Evolutionary conservation across 805 yeast species (phyloP), one percentile per base, ranked within the genome.

Genomic region (Ogataea zsoltii): DNA sequence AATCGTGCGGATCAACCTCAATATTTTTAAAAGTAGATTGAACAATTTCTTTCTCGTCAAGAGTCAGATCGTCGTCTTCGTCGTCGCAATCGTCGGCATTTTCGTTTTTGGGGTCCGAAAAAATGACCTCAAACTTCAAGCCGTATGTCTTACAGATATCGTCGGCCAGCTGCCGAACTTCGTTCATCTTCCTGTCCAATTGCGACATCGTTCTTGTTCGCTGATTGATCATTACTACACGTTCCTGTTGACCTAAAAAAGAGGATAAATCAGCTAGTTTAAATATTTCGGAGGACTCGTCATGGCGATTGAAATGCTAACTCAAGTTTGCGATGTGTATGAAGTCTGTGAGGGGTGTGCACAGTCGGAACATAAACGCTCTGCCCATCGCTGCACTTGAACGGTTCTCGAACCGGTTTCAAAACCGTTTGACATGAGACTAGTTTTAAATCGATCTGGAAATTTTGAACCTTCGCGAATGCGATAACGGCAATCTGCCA

Each of bases 1-100:
- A 40, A 33, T 58, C 53, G 2, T 38, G 32, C 9, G 62, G 53
- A 38, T 56, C 45, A 6, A 63, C 38, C 1, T 38, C 41, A 13
- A 51, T 46, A 30, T 40, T 42, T 30, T 46, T 53, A 42, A 38
- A 55, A 4, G 57, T 51, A 5, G 50, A 32, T 23, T 44, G 51
- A 3, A 45, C 39, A 7, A 48, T 30, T 13, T 46, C 37, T 11
- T 33, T 36, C 14, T 48, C 52, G 11, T 47, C 51, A 11, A 38
- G 33, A 10, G 41, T 31, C 12, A 46, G 35, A 11, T 39, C 39
- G 15, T 41, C 43, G 15, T 39, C 33, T 9, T 28, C 45, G 11
- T 19, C 25, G 35, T 25, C 34, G 18, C 30, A 32, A 12, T 25
- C 31, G 2, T 31, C 41, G 12, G 36, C 30, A 5, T 28, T 18